Evolutionary conservation across 257 asterid genomes (phyloP), one percentile per base, ranked within the genome.

Genomic region (Osmanthus fragrans): DNA sequence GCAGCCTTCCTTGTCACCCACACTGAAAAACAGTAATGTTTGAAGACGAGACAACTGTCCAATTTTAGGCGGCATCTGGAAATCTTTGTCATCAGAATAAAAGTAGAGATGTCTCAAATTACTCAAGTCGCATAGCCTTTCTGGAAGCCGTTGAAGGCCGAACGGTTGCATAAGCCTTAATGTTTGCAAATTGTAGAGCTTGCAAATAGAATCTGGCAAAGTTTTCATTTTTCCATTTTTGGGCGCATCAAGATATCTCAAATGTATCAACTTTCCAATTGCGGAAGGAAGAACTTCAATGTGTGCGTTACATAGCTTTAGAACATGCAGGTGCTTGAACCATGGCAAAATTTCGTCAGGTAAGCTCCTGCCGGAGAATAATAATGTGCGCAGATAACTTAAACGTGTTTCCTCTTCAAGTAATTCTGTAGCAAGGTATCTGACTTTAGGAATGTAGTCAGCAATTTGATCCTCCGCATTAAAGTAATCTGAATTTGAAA

Each of bases 201-300:
- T 81, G 75, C 78, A 54, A 32, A 81, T 56, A 18, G 76, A 64
- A 64, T 72, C 21, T 8, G 82, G 82, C 21, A 79, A 74, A 19
- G 71, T 65, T 25, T 51, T 23, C 47, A 73, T 40, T 0, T n/a
- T 2, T 0, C 0, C 0, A 42, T 66, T 66, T 27, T 33, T 51
- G 0, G 68, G 45, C 12, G 66, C 63, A 66, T 45, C 74, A 73
- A 79, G 78, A 49, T 13, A 66, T 69, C 82, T 79, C 36, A 66
- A 73, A 40, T 45, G 78, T 51, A 33, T 79, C 45, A 79, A 29
- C 71, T 79, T 23, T 3, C 79, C 75, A 12, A 73, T 66, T 15
- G 58, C 3, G n/a, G n/a, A 70, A 39, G 68, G 67, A 39, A 76
- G 60, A 47, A 76, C 76, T 29, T 71, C 51, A 45, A 81, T 76